phyloP scores from a whole-genome alignment of 768 basidiomycete species.

The Astraeus odoratus region DNA sequence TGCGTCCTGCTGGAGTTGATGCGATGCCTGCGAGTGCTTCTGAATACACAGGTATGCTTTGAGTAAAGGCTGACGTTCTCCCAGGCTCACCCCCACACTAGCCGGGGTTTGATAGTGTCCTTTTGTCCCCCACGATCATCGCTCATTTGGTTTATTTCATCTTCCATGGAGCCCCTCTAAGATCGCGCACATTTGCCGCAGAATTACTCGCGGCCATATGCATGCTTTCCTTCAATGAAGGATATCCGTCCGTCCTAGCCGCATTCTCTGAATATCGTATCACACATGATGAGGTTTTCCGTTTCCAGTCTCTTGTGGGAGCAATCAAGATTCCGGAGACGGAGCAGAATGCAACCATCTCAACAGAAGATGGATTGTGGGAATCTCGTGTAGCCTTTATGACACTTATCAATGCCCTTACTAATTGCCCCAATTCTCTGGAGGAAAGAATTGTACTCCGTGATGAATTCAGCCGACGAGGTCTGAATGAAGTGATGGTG shows the following conservation, averaged over 20 bases:
- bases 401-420: constrained; percentile 73
- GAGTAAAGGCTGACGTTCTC: background rate
- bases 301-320: constrained; percentile 71
- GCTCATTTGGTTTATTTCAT: constrained; percentile 62
- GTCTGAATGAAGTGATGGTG: constrained; percentile 76
- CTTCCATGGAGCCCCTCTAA: constrained; percentile 58
- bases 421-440: constrained; percentile 65
- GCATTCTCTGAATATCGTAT: constrained; percentile 78
- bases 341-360: constrained; percentile 30
- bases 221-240: constrained; percentile 61
- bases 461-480: constrained; percentile 77
- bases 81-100: constrained; percentile 23
- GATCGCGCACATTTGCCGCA: constrained; percentile 59
- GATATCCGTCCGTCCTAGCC: constrained; percentile 66
- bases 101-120: constrained; percentile 66
- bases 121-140: constrained; percentile 57
- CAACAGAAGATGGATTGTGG: constrained; percentile 65
- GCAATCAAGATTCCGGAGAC: constrained; percentile 51
- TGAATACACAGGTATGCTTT: constrained; percentile 71
- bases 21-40: constrained; percentile 72
- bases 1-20: constrained; percentile 65
- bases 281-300: constrained; percentile 62
- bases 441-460: constrained; percentile 75
- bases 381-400: constrained; percentile 72
- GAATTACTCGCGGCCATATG: constrained; percentile 84